phyloP scores from a whole-genome alignment of 1,139 yeast species.

The Geotrichum fermentans region DNA sequence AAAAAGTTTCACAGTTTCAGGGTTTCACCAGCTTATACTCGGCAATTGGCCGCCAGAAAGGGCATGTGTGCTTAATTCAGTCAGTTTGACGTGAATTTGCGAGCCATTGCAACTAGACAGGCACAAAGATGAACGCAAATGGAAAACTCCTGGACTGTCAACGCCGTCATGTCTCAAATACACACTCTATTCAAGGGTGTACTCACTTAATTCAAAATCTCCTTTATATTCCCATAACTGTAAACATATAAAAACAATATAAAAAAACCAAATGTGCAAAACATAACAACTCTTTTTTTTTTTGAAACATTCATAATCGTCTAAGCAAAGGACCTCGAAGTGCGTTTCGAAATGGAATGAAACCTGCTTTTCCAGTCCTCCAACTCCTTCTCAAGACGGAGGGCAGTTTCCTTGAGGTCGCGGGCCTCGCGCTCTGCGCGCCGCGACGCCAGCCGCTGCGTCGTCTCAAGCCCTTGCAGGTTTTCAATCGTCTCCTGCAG shows the following conservation, averaged over 20 bases:
- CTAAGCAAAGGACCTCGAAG: neutral
- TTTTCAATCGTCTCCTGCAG: slow-evolving; percentile 40
- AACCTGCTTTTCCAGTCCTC: slow-evolving; percentile 55
- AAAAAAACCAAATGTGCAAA: too few species aligned
- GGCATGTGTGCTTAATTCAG: too few species aligned
- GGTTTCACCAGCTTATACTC: too few species aligned
- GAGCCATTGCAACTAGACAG: too few species aligned
- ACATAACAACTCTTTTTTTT: neutral
- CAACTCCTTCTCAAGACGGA: slow-evolving; percentile 60
- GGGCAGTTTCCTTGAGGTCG: slow-evolving; percentile 51
- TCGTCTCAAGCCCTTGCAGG: slow-evolving; percentile 44
- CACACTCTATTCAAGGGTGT: too few species aligned
- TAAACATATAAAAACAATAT: neutral
- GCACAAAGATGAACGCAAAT: too few species aligned
- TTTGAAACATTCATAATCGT: neutral
- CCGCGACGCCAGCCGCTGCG: slow-evolving; percentile 41
- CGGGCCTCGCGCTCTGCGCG: slow-evolving; percentile 47
- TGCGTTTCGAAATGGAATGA: slow-evolving; percentile 10
- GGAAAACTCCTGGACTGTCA: too few species aligned
- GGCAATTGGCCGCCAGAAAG: too few species aligned
- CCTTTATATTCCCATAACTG: neutral
- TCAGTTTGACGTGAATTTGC: too few species aligned
- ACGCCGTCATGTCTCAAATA: too few species aligned
- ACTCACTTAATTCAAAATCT: too few species aligned
- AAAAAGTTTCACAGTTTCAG: too few species aligned